These are phyloP conservation scores for Fusarium camptoceras DNA, from an alignment of 2,329 filamentous ascomycete species.

Conservation along the genomic window DNA sequence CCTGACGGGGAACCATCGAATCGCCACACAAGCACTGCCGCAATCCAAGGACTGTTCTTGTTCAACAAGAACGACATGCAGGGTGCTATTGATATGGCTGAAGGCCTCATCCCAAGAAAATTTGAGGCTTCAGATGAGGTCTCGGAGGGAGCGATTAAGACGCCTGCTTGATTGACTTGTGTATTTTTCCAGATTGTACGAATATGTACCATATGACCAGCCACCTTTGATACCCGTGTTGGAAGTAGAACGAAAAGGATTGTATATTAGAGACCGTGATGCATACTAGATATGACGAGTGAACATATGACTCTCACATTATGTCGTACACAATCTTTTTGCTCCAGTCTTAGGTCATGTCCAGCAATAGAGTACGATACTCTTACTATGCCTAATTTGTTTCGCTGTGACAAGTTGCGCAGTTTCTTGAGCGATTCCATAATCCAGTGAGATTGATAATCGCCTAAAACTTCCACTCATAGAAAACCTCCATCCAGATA, in stretches of 20 bases:
- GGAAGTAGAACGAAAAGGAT: constrained; percentile 8
- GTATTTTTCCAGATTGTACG: constrained; percentile 14
- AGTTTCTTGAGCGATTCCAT: neutral
- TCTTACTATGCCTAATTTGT: neutral
- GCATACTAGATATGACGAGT: neutral
- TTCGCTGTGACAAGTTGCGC: neutral
- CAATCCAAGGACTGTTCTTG: constrained; percentile 92
- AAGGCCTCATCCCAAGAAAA: constrained; percentile 70
- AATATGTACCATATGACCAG: constrained; percentile 30
- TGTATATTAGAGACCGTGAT: constrained; percentile 14
- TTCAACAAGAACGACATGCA: constrained; percentile 94
- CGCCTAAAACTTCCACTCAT: neutral
- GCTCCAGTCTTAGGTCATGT: neutral
- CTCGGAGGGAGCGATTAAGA: constrained; percentile 56
- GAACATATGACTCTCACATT: neutral
- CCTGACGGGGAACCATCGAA: constrained; percentile 60
- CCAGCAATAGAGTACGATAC: neutral
- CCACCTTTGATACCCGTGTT: constrained; percentile 34
- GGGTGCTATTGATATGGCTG: constrained; percentile 85
- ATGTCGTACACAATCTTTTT: neutral
- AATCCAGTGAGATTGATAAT: neutral
- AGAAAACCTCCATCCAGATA: neutral
- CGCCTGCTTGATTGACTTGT: constrained; percentile 49
- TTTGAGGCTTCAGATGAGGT: constrained; percentile 62
- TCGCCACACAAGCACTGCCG: constrained; percentile 82